Base-by-base conservation (phyloP, 306 rosid genomes). In the Lithocarpus polystachyus region DNA sequence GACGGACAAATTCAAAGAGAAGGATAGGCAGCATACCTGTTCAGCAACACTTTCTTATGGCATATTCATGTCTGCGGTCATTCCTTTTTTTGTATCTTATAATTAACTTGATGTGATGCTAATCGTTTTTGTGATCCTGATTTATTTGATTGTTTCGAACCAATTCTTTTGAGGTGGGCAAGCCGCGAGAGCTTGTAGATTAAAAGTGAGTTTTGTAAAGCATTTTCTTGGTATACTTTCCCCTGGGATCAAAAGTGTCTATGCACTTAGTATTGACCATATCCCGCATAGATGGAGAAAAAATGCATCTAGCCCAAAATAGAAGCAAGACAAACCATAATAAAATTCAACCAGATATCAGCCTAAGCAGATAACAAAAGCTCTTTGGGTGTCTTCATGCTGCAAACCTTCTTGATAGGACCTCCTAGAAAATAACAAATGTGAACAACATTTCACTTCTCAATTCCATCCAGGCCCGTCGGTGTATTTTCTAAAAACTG, bases 1-100 rank as follows among this genome's bases (percentile, higher is more conserved):
- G 82, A 94, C 97, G 0, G 98, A 94, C 53, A 91, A 87, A 35
- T 94, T 94, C 56, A 94, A 92, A 83, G 95, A 88, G 90, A 94
- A 91, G 86, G 98, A 92, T 87, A 73, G 35, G 9, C 85, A 84
- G 60, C 84, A 79, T 71, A 68, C 88, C 0, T 97, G 98, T 72
- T 83, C 93, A 0, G 98, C 98, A 28, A 88, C 87, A 13, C 80
- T 92, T 23, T 56, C 82, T 31, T 91, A 94, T 43, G 90, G 92
- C 2, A 68, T 71, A 10, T 92, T 94, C 77, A 89, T 94, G 98
- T 82, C 93, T 1, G 83, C 78, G 84, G 90, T 92, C 79, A 82
- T 92, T 79, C 98, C 98, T 40, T 94, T 94, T 89, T 86, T 94
- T 74, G 90, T 88, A 78, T 80, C 96, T 13, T 91, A 90, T 68